Conservation (phyloP, 352 stramenopile species). For the Globisporangium spinosum region DNA sequence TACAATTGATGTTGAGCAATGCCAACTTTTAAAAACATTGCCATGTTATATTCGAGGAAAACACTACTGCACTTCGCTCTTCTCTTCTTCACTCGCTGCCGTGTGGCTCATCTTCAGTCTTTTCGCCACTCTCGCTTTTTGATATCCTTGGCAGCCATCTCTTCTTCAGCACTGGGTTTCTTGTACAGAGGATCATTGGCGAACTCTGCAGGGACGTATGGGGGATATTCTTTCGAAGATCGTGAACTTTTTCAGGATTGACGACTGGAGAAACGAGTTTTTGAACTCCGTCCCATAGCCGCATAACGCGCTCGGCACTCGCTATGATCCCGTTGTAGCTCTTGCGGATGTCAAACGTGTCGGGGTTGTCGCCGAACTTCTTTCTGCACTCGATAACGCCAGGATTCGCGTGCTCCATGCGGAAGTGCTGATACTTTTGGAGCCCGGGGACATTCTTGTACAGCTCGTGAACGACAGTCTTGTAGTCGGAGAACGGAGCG, state of each 20-base stretch:
- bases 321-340: not conserved
- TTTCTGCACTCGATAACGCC: not conserved
- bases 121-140: too few relatives aligned
- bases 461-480: not conserved
- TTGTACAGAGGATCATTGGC: too few relatives aligned
- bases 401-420: not conserved
- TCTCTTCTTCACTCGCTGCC: too few relatives aligned
- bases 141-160: too few relatives aligned
- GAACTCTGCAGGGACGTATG: too few relatives aligned
- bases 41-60: too few relatives aligned
- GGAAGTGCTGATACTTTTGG: constrained; percentile 4
- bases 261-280: not conserved
- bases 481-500: constrained; percentile 1
- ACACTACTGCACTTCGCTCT: too few relatives aligned
- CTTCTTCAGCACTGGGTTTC: too few relatives aligned
- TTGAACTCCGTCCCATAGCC: not conserved
- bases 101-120: too few relatives aligned
- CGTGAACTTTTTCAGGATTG: not conserved
- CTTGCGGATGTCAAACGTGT: not conserved
- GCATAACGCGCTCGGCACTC: not conserved
- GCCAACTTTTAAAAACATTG: too few relatives aligned
- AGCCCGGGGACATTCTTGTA: constrained; percentile 5
- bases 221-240: too few relatives aligned
- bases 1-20: not conserved
- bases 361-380: not conserved